Conservation (phyloP, 2,329 filamentous ascomycete genomes). For the Metarhizium robertsii region DNA sequence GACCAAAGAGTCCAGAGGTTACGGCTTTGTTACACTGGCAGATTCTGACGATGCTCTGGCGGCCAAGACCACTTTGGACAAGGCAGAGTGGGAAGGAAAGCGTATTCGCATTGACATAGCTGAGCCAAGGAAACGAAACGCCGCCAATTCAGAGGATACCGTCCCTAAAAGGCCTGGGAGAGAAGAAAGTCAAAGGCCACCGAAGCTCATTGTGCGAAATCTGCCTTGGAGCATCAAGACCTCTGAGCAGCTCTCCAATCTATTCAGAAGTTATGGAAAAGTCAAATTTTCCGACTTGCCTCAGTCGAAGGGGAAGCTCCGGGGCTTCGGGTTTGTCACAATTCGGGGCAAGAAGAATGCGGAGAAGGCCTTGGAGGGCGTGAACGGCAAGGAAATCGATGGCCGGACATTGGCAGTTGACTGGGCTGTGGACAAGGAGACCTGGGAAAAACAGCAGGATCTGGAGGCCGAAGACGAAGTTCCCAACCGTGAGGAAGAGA, state of each 20-base stretch:
- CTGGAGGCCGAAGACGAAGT: slow-evolving; percentile 24
- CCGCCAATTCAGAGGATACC: slow-evolving; percentile 31
- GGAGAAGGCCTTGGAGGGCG: slow-evolving; percentile 70
- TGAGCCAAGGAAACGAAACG: slow-evolving; percentile 67
- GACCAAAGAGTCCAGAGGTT: slow-evolving; percentile 83
- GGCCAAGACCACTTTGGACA: slow-evolving; percentile 74
- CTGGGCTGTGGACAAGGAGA: slow-evolving; percentile 88
- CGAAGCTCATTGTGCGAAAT: slow-evolving; percentile 84
- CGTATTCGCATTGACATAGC: slow-evolving; percentile 82
- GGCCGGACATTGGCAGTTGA: slow-evolving; percentile 86
- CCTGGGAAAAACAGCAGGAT: slow-evolving; percentile 61
- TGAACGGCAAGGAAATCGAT: slow-evolving; percentile 88
- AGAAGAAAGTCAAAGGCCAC: slow-evolving; percentile 49
- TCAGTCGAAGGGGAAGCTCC: slow-evolving; percentile 63
- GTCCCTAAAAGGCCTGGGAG: slow-evolving; percentile 44
- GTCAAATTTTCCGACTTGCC: slow-evolving; percentile 82
- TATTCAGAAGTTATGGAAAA: slow-evolving; percentile 86
- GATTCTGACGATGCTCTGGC: slow-evolving; percentile 82
- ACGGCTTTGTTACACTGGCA: slow-evolving; percentile 94
- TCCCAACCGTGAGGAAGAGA: slow-evolving; percentile 22
- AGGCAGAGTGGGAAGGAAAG: slow-evolving; percentile 65
- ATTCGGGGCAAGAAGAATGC: slow-evolving; percentile 84
- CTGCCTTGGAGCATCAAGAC: slow-evolving; percentile 93
- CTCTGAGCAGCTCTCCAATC: slow-evolving; percentile 64
- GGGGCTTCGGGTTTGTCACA: slow-evolving; percentile 89